These are phyloP conservation scores for Claviceps paspali DNA, from an alignment of 2,329 filamentous ascomycete species.

Conservation along the genomic window DNA sequence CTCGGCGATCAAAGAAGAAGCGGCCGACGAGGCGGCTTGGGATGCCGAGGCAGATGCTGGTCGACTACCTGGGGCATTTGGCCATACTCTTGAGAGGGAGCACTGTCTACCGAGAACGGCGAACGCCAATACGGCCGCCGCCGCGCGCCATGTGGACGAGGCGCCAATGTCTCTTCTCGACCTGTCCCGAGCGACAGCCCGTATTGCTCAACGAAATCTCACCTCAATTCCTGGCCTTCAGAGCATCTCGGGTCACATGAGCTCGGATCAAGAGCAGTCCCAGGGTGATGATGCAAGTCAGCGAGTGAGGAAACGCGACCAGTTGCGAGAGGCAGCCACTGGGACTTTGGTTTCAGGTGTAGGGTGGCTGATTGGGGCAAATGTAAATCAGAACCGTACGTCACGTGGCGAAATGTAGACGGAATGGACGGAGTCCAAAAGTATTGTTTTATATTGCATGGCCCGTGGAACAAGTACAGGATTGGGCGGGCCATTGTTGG, in stretches of 20 bases:
- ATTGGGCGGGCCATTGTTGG: too few relatives aligned
- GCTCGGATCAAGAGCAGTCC: conserved; percentile 6
- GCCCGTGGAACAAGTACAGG: too few relatives aligned
- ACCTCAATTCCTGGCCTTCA: conserved; percentile 38
- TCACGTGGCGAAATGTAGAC: conserved; percentile 1
- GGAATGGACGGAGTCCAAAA: too few relatives aligned
- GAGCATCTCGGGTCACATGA: conserved; percentile 10
- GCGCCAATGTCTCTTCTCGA: conserved; percentile 52
- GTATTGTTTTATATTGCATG: too few relatives aligned
- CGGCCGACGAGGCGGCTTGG: conserved; percentile 53
- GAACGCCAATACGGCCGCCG: conserved; percentile 18
- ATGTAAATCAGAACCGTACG: conserved; percentile 11
- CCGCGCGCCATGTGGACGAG: conserved; percentile 30
- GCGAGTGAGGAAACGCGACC: conserved; percentile 54
- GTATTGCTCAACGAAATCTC: conserved; percentile 42
- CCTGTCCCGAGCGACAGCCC: conserved; percentile 44
- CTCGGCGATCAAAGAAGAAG: conserved; percentile 48
- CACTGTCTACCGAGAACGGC: conserved; percentile 17
- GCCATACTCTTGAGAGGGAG: conserved; percentile 13
- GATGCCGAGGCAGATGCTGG: conserved; percentile 48
- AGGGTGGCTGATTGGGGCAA: conserved; percentile 52
- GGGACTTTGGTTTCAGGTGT: conserved; percentile 52
- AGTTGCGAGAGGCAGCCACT: conserved; percentile 49
- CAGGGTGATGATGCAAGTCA: conserved; percentile 18
- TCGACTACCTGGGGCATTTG: conserved; percentile 41